A percentile compares a stretch with the other conserved stretches of the same genome.
Conservation (phyloP, 2,329 filamentous ascomycete species). For the Claviceps sp. region DNA sequence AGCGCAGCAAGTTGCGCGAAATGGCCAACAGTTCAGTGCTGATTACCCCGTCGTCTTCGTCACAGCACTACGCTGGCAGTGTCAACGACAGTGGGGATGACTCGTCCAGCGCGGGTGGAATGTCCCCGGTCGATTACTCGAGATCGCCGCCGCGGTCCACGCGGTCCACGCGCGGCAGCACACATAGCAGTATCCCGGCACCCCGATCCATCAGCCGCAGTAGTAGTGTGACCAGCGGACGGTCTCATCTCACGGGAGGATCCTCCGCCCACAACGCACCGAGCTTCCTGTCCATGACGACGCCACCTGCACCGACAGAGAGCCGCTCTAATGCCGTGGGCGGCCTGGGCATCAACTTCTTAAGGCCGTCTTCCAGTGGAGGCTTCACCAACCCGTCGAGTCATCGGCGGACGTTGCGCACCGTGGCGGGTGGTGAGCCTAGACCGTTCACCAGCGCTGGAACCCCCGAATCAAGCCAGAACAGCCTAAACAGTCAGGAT, state of each 20-base stretch:
- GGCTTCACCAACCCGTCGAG: conserved; percentile 12
- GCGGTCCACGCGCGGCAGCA: conserved; percentile 32
- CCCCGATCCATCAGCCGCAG: conserved; percentile 35
- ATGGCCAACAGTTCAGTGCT: conserved; percentile 67
- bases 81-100: conserved; percentile 40
- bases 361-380: conserved; percentile 20
- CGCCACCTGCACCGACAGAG: conserved; percentile 28
- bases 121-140: conserved; percentile 43
- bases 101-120: conserved; percentile 39
- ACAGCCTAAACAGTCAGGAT: too few relatives aligned
- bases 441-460: conserved; percentile 22
- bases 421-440: conserved; percentile 8
- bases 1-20: conserved; percentile 68
- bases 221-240: conserved; percentile 37
- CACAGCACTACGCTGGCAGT: conserved; percentile 26
- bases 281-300: conserved; percentile 32
- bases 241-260: conserved; percentile 26
- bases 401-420: conserved; percentile 9
- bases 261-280: conserved; percentile 19
- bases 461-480: conserved; percentile 8
- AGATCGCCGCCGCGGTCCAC: conserved; percentile 37
- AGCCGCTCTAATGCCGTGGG: conserved; percentile 10
- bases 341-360: conserved; percentile 17
- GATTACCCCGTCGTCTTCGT: conserved; percentile 24
- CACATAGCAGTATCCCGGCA: conserved; percentile 33